Percentiles rank a stretch among this genome's conserved stretches.
phyloP scores from a whole-genome alignment of 2,329 filamentous ascomycete species.

The Pyrenophora teres region DNA sequence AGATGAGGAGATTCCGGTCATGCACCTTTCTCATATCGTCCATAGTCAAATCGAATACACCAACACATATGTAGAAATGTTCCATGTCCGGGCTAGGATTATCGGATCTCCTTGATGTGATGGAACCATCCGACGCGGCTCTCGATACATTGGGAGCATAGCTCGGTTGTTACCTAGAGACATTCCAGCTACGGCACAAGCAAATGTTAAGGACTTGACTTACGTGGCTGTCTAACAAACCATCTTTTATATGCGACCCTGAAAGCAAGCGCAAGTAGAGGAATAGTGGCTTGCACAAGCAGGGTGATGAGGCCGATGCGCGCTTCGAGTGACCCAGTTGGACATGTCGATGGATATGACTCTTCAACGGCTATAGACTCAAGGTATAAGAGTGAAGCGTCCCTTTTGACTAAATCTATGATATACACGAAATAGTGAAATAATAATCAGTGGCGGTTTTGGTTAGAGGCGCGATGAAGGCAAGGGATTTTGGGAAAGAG shows the following conservation, averaged over 20 bases:
- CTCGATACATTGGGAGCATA: background rate
- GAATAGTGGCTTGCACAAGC: background rate
- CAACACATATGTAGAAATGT: background rate
- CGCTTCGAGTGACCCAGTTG: constrained; percentile 4
- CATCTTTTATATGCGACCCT: background rate
- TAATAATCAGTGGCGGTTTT: too few species aligned
- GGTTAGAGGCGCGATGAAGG: too few species aligned
- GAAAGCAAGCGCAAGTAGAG: background rate
- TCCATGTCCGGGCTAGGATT: background rate
- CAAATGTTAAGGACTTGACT: background rate
- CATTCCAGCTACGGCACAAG: background rate
- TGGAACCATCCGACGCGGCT: background rate
- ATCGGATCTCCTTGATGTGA: background rate
- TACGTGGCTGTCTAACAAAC: background rate
- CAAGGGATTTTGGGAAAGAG: too few species aligned
- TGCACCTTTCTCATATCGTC: too few species aligned
- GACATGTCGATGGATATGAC: background rate
- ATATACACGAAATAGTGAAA: too few species aligned
- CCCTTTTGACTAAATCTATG: too few species aligned
- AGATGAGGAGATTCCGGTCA: too few species aligned
- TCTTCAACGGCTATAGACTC: background rate
- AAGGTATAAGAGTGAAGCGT: too few species aligned
- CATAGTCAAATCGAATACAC: background rate
- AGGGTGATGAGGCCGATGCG: constrained; percentile 4
- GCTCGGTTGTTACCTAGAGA: background rate